Conservation (phyloP, 169 alveolate genomes). For the Plasmodium malariae region DNA sequence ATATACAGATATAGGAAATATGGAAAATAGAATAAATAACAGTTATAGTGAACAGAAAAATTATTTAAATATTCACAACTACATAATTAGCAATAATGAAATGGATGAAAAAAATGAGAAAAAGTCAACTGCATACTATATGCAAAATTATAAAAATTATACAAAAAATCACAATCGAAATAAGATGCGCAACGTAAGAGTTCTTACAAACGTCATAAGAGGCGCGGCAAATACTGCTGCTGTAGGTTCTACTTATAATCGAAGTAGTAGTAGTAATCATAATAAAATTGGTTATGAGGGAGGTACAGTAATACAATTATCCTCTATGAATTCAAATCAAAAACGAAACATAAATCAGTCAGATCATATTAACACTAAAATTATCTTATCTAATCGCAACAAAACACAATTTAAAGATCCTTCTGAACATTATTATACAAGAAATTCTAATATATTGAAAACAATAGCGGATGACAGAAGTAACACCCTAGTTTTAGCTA, state of each 20-base stretch:
- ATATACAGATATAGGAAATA: constrained; percentile 1
- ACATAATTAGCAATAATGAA: background rate
- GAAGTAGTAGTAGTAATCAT: background rate
- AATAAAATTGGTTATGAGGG: background rate
- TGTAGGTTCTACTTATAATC: background rate
- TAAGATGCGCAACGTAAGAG: too few species aligned
- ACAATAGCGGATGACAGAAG: constrained; percentile 2
- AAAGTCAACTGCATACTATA: background rate
- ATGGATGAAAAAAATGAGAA: background rate
- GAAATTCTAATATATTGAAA: background rate
- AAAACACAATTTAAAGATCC: background rate
- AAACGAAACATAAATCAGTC: background rate
- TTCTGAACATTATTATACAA: background rate
- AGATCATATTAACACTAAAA: background rate
- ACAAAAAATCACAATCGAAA: background rate
- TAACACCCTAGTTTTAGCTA: background rate
- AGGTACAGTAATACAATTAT: background rate
- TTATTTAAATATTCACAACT: background rate
- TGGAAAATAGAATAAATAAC: background rate
- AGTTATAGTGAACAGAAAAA: constrained; percentile 1
- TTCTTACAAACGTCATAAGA: too few species aligned
- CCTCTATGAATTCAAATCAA: background rate
- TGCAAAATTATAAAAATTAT: background rate
- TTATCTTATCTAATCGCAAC: background rate
- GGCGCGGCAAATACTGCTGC: background rate